Evolutionary conservation across 495 filamentous ascomycete species (phyloP).

Genomic region (Penicillium pulvis): DNA sequence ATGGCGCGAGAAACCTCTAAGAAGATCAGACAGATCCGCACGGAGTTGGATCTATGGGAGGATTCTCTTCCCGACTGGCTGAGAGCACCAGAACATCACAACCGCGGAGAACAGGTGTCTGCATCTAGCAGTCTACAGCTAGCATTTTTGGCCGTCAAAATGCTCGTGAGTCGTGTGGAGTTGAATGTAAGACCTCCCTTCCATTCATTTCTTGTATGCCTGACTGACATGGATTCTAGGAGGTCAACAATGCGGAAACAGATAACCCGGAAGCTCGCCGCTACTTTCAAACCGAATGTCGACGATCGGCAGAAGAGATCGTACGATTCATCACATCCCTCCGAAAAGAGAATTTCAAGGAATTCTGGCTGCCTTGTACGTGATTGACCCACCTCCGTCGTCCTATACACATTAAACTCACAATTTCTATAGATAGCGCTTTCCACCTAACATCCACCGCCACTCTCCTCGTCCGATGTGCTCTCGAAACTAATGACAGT

Average conservation of each 20-base stretch:
- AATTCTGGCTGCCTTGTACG: slow-evolving; percentile 54
- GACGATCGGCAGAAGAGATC: slow-evolving; percentile 53
- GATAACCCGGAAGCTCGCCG: slow-evolving; percentile 48
- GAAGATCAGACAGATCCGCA: slow-evolving; percentile 45
- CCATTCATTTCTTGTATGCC: not conserved
- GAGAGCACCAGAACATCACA: slow-evolving; percentile 29
- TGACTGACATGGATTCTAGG: slow-evolving; percentile 25
- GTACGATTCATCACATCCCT: slow-evolving; percentile 53
- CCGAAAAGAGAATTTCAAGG: slow-evolving; percentile 45
- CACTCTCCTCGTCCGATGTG: slow-evolving; percentile 50
- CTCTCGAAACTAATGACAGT: slow-evolving; percentile 46
- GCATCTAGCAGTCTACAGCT: slow-evolving; percentile 54
- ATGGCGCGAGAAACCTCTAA: slow-evolving; percentile 44
- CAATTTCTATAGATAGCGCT: slow-evolving; percentile 41
- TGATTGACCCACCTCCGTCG: slow-evolving; percentile 2
- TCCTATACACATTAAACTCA: slow-evolving; percentile 17
- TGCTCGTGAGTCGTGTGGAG: slow-evolving; percentile 54
- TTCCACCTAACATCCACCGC: slow-evolving; percentile 53
- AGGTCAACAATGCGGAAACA: slow-evolving; percentile 47
- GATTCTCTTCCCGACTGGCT: slow-evolving; percentile 49
- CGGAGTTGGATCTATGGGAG: slow-evolving; percentile 50
- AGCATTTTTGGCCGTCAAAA: slow-evolving; percentile 52
- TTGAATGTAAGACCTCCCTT: slow-evolving; percentile 41
- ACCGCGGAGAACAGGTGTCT: slow-evolving; percentile 35
- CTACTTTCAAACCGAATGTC: slow-evolving; percentile 53